Base-by-base conservation (phyloP, 1,284 basidiomycete genomes). In the Ustilago shanxiensis region DNA sequence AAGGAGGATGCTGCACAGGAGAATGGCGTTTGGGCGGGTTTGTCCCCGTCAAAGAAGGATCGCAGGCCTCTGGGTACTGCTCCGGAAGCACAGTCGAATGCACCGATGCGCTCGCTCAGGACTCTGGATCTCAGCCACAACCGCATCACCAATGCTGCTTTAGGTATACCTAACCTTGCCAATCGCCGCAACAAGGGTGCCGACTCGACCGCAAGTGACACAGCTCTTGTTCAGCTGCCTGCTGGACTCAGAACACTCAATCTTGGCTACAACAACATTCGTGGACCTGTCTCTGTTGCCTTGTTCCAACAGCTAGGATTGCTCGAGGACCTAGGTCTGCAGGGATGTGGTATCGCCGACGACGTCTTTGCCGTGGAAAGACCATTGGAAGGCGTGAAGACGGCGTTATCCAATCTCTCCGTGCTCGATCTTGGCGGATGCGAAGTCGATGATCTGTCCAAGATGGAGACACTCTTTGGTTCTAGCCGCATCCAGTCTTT, bases 111-210 rank as follows among this genome's bases (percentile, higher is more conserved):
- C 20, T 59, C 60, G 11, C 71, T 83, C 11, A 60, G 68, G 10
- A 70, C 56, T 20, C 61, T 85, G 35, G 73, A 81, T 57, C 77
- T 83, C 39, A 72, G 73, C 64, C 57, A 74, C 61, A 85, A 85
- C 44, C 60, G 67, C 31, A 68, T 85, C 45, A 56, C 53, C 26
- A 81, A 81, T 31, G 65, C 66, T 18, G 77, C 77, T 1, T 44
- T 85, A 11, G 72, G 69, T 13, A 60, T 76, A 22, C 62, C 76
- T 13, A 65, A 63, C 31, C 57, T 71, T 4, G 60, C 75, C 37
- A 61, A 37, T 54, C 62, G 62, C 13, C 77, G 73, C 41, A 64
- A 26, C 44, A 71, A 65, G 41, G 13, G 59, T 7, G 14, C 22
- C 24, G 56, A 62, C 20, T 24, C 49, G 4, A 50, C 16, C 4